Base-by-base conservation (phyloP, 2,329 filamentous ascomycete genomes). In the Colletotrichum lindemuthianum region DNA sequence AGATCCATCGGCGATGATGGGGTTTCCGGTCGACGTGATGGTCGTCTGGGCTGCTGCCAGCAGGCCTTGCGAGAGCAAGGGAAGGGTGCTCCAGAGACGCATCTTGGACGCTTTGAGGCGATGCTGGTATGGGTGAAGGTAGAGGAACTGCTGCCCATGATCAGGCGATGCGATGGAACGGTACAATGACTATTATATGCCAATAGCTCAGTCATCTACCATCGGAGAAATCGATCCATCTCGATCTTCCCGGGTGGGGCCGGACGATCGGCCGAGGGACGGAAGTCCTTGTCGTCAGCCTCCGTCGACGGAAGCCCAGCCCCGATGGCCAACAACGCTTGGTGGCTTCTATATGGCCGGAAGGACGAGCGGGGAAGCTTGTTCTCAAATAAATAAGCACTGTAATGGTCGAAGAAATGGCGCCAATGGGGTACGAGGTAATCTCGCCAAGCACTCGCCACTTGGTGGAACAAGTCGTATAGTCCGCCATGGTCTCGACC, bases 1-100 rank as follows among this genome's bases (percentile, higher is more conserved):
- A 1, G 72, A 72, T 12, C 76, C 76, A 69, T 77, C 74, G 12
- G 71, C 71, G 2, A 78, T 69, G 32, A 78, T 78, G 3, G 76
- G 76, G 59, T 78, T 78, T 13, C 76, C 76, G 2, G 69, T 69
- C 4, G 74, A 75, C 8, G 61, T 54, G 56, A 76, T 72, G 37
- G 59, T 68, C 9, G 66, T 70, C 60, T 59, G 67, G 47, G 63
- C 66, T 57, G 49, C 41, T 9, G 34, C 40, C 4, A 34, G 11
- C 10, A 60, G 33, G 34, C 57, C 49, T 41, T 60, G 57, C 2
- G 54, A n/a, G 40, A 56, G 34, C 1, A 60, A 40, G 13, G 40
- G 6, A 15, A 24, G 11, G 6, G 50, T 10, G 13, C 40, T 2
- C 4, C 53, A 7, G 1, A n/a, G 48, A n/a, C n/a, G 8, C 57